Base-by-base conservation (phyloP, 139 green algal genomes). In the Deuterostichococcus epilithicus region DNA sequence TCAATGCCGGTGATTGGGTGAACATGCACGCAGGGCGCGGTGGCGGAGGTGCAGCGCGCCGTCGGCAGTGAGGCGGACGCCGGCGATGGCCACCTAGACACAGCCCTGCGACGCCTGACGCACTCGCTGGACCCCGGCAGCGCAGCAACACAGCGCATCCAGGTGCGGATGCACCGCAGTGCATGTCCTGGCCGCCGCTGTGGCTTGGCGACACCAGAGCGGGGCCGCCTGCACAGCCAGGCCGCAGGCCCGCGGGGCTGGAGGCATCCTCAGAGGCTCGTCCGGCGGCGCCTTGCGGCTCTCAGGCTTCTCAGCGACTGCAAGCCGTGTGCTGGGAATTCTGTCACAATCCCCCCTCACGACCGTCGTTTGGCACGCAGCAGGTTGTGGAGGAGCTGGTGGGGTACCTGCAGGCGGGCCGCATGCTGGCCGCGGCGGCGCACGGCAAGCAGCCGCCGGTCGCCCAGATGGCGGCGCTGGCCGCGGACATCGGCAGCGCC, bases 311-410 rank as follows among this genome's bases (percentile, higher is more conserved):
- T n/a, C n/a, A n/a, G n/a, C n/a, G n/a, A n/a, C n/a, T n/a, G n/a
- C n/a, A n/a, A n/a, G n/a, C n/a, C n/a, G n/a, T n/a, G n/a, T n/a
- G n/a, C n/a, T n/a, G n/a, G n/a, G n/a, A n/a, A n/a, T n/a, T n/a
- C n/a, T n/a, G n/a, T n/a, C n/a, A n/a, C n/a, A n/a, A n/a, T n/a
- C n/a, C n/a, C n/a, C n/a, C n/a, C n/a, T n/a, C n/a, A n/a, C n/a
- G n/a, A n/a, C n/a, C 42, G 42, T 52, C 10, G 8, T 52, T 23
- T 52, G 8, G 42, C 8, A 13, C 42, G 6, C 30, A 39, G 45
- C 45, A 47, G 32, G 4, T 76, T 15, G n/a, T 76, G 8, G 71
- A 82, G 68, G 71, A 81, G 68, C 80, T 85, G 72, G 70, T 85
- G 18, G 38, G 36, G 2, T 42, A 81, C 73, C 68, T 82, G 32